phyloP scores from a whole-genome alignment of 2,329 filamentous ascomycete species.

The Lizonia empirigonia region DNA sequence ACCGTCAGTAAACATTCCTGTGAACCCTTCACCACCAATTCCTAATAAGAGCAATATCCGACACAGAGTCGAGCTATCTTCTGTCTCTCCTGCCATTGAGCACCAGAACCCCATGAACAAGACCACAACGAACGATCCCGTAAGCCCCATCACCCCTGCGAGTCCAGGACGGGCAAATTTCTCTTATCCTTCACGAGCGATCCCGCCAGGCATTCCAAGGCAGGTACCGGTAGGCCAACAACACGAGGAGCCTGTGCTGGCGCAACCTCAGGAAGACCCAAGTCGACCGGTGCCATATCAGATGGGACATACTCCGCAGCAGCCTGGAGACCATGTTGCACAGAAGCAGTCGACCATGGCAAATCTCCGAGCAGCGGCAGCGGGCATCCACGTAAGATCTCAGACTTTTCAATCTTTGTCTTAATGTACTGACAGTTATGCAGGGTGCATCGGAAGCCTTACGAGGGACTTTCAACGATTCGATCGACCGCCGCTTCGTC shows the following conservation, averaged over 20 bases:
- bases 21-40: constrained; percentile 37
- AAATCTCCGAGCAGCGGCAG: constrained; percentile 43
- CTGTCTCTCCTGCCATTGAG: constrained; percentile 41
- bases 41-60: constrained; percentile 45
- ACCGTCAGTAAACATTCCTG: constrained; percentile 17
- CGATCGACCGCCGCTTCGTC: constrained; percentile 39
- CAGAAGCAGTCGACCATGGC: constrained; percentile 40
- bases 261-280: constrained; percentile 16
- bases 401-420: not conserved
- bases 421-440: constrained; percentile 8
- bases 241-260: constrained; percentile 11
- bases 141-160: constrained; percentile 33
- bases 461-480: constrained; percentile 43
- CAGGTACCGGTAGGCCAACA: constrained; percentile 28
- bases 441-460: constrained; percentile 46
- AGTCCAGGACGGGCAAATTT: constrained; percentile 43
- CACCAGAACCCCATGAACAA: constrained; percentile 42
- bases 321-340: constrained; percentile 10
- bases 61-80: constrained; percentile 43
- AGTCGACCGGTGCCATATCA: constrained; percentile 31
- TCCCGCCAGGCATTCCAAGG: constrained; percentile 40
- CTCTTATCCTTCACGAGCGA: constrained; percentile 43
- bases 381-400: constrained; percentile 44
- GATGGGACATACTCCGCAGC: constrained; percentile 26
- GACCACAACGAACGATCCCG: constrained; percentile 24